Base-by-base conservation (phyloP, 2,329 filamentous ascomycete genomes). In the Hirsutella rhossiliensis region DNA sequence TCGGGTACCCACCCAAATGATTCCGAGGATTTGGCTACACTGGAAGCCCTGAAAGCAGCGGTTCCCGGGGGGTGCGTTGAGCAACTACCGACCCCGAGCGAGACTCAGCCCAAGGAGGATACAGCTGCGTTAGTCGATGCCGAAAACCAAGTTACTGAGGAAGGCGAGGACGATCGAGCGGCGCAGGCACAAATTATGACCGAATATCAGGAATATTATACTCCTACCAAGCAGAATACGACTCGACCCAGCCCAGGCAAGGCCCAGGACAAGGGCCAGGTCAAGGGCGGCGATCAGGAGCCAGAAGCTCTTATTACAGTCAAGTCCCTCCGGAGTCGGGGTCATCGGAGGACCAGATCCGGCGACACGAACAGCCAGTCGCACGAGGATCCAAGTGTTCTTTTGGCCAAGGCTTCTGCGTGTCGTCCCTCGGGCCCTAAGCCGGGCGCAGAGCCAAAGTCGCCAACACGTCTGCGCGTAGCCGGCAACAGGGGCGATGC, bases 241-340 rank as follows among this genome's bases (percentile, higher is more conserved):
- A 11, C 36, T 27, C 27, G 17, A 15, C 11, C 43, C 34, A 40
- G 13, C 29, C 23, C 34, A 11, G 13, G n/a, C 40, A 47, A 50
- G 18, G 41, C 38, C n/a, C 29, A 41, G 9, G 45, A 42, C 36
- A 42, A 46, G 40, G 43, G 34, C 20, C 43, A 44, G 46, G 38
- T 45, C 40, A 39, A 46, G 46, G 17, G 42, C 40, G 20, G 46
- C 44, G 41, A 17, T 23, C 47, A 47, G 37, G 48, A 48, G 42
- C 43, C 49, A 6, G 60, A 62, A 13, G 40, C 52, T n/a, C 43
- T 50, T 32, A 56, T 57, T 40, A 54, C 54, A 11, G 52, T 53
- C 31, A 57, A 58, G 41, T 56, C 58, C 15, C 50, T 61, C 23
- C 59, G 60, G 29, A 58, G 57, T 47, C 54, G 54, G 20, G 51